Conservation (phyloP, 2,329 filamentous ascomycete species). For the Clonostachys sp. region DNA sequence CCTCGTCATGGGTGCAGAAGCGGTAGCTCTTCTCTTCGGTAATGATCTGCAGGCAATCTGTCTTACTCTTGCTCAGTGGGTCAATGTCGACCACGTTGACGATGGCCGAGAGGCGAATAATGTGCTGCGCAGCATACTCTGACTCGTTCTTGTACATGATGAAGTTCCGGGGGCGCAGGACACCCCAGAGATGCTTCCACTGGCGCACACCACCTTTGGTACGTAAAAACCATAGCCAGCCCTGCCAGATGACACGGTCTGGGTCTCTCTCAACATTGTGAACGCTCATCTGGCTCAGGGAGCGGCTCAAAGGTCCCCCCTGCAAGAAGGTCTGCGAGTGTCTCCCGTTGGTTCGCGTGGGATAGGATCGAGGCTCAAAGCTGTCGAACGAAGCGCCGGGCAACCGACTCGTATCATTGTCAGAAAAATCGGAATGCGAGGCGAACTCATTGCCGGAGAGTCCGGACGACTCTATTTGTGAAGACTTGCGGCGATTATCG, state of each 20-base stretch:
- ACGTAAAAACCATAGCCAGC: conserved; percentile 80
- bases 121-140: conserved; percentile 82
- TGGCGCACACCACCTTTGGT: conserved; percentile 79
- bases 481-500: conserved; percentile 48
- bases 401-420: conserved; percentile 47
- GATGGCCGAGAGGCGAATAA: conserved; percentile 73
- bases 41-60: conserved; percentile 86
- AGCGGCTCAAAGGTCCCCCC: conserved; percentile 41
- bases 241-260: conserved; percentile 91
- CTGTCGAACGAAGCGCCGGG: conserved; percentile 49
- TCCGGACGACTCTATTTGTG: conserved; percentile 60
- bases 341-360: conserved; percentile 15
- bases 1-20: conserved; percentile 76
- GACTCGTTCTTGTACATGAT: conserved; percentile 90
- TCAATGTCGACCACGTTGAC: conserved; percentile 93
- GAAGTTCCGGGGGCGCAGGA: conserved; percentile 78
- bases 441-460: conserved; percentile 62
- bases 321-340: conserved; percentile 33
- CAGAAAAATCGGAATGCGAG: conserved; percentile 85
- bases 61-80: conserved; percentile 78
- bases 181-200: conserved; percentile 94
- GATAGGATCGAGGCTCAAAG: conserved; percentile 6
- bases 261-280: conserved; percentile 56
- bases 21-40: conserved; percentile 83
- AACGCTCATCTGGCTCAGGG: not conserved